Evolutionary conservation across 2,329 filamentous ascomycete species (phyloP).

Genomic region (Fusarium setosum): DNA sequence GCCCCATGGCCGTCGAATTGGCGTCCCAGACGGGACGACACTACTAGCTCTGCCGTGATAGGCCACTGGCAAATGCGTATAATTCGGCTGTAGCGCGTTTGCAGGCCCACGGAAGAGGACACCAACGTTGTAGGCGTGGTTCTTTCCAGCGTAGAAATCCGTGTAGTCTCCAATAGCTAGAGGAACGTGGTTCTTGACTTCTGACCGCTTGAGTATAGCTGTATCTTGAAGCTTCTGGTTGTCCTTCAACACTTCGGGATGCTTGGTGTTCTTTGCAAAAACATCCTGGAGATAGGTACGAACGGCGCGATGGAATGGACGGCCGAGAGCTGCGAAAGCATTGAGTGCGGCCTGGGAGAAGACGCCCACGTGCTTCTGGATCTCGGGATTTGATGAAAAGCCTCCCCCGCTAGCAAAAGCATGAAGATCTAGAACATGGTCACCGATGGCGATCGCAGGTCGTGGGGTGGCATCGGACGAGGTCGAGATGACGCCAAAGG

Average conservation of each 20-base stretch:
- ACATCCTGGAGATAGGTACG: conserved; percentile 76
- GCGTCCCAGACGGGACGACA: conserved; percentile 79
- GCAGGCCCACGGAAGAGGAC: conserved; percentile 78
- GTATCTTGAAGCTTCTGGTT: conserved; percentile 46
- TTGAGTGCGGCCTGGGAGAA: conserved; percentile 47
- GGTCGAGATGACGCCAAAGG: conserved; percentile 84
- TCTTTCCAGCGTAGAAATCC: conserved; percentile 84
- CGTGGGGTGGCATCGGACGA: conserved; percentile 65
- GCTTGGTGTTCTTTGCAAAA: conserved; percentile 64
- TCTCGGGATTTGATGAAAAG: conserved; percentile 46
- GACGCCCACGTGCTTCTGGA: conserved; percentile 40
- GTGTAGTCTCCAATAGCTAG: conserved; percentile 86
- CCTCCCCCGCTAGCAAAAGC: conserved; percentile 63
- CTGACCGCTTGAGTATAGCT: conserved; percentile 47
- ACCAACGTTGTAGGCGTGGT: conserved; percentile 79
- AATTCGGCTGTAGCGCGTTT: conserved; percentile 84
- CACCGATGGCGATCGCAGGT: conserved; percentile 78
- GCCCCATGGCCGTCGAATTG: conserved; percentile 77
- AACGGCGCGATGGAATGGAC: conserved; percentile 75
- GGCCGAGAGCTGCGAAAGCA: conserved; percentile 64
- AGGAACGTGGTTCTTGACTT: conserved; percentile 76
- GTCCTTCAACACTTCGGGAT: conserved; percentile 49
- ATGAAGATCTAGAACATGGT: conserved; percentile 76
- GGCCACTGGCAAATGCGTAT: conserved; percentile 82
- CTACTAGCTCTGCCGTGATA: conserved; percentile 85